Evolutionary conservation across 106 monocot species (phyloP).

Genomic region (Dactylorhiza incarnata): DNA sequence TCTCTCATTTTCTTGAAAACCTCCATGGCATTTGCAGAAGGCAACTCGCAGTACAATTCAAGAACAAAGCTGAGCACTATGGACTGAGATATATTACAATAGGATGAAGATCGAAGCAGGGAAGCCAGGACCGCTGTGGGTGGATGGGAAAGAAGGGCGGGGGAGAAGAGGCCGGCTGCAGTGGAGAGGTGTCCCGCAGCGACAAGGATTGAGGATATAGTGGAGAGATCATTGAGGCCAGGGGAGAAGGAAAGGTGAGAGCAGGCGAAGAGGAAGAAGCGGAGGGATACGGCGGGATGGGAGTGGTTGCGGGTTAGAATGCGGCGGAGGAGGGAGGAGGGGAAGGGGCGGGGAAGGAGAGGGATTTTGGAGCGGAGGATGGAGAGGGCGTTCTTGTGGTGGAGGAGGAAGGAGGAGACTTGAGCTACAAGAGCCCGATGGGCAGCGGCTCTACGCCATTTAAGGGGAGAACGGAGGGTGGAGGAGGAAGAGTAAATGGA

Average conservation of each 20-base stretch:
- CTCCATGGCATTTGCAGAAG: slow-evolving; percentile 10
- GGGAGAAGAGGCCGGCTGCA: slow-evolving; percentile 19
- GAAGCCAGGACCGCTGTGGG: slow-evolving; percentile 9
- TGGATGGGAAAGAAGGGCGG: slow-evolving; percentile 10
- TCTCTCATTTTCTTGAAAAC: slow-evolving; percentile 14
- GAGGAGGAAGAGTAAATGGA: not conserved
- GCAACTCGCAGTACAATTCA: slow-evolving; percentile 10
- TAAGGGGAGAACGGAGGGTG: slow-evolving; percentile 18
- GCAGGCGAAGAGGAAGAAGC: slow-evolving; percentile 30
- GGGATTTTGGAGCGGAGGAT: slow-evolving; percentile 13
- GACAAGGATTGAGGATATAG: slow-evolving; percentile 20
- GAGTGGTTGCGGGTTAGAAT: slow-evolving; percentile 18
- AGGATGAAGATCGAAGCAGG: slow-evolving; percentile 1
- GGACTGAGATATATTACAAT: not conserved
- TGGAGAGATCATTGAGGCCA: slow-evolving; percentile 16
- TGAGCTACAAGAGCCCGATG: slow-evolving; percentile 15
- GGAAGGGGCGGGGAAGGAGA: slow-evolving; percentile 18
- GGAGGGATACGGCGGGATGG: slow-evolving; percentile 28
- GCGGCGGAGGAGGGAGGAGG: slow-evolving; percentile 19
- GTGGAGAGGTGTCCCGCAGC: slow-evolving; percentile 7
- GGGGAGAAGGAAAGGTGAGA: slow-evolving; percentile 24
- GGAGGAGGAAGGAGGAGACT: slow-evolving; percentile 34
- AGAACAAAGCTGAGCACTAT: slow-evolving; percentile 16
- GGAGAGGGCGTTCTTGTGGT: slow-evolving; percentile 16
- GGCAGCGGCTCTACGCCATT: slow-evolving; percentile 27